Evolutionary conservation across 306 rosid genomes (phyloP).

Genomic region (Quillaja saponaria): DNA sequence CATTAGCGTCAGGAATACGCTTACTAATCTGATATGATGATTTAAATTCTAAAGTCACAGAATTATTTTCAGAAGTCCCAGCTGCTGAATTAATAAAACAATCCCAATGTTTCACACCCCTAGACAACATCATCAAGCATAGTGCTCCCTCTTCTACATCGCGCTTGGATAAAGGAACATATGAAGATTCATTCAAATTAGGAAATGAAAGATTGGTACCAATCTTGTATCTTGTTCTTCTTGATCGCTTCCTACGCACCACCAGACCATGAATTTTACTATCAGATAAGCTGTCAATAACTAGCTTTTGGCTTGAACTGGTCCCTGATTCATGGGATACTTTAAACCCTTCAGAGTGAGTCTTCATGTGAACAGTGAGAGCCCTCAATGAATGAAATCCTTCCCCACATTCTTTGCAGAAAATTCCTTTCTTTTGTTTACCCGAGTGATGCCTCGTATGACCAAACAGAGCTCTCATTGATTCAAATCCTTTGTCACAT

Average conservation of each 20-base stretch:
- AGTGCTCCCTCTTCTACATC: conserved; percentile 42
- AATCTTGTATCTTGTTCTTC: conserved; percentile 37
- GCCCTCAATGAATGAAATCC: conserved; percentile 37
- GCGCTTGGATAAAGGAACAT: conserved; percentile 18
- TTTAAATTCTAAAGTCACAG: conserved; percentile 25
- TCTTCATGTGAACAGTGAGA: conserved; percentile 29
- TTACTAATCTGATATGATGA: conserved; percentile 17
- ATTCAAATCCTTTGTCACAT: conserved; percentile 44
- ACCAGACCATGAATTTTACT: conserved; percentile 24
- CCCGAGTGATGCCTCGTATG: conserved; percentile 58
- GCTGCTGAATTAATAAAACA: conserved; percentile 15
- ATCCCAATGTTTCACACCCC: conserved; percentile 28
- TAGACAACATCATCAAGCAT: conserved; percentile 45
- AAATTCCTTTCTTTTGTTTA: conserved; percentile 28
- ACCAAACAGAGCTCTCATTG: conserved; percentile 46
- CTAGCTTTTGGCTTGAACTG: conserved; percentile 15
- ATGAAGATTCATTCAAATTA: conserved; percentile 27
- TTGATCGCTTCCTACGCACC: conserved; percentile 47
- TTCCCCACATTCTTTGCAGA: conserved; percentile 38
- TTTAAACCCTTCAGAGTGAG: conserved; percentile 11
- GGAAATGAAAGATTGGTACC: conserved; percentile 23
- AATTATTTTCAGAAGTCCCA: conserved; percentile 37
- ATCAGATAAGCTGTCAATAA: conserved; percentile 7
- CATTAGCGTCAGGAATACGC: conserved; percentile 11
- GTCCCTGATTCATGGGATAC: conserved; percentile 7